Conservation (phyloP, 331 rosid genomes). For the Arachis monticola region DNA sequence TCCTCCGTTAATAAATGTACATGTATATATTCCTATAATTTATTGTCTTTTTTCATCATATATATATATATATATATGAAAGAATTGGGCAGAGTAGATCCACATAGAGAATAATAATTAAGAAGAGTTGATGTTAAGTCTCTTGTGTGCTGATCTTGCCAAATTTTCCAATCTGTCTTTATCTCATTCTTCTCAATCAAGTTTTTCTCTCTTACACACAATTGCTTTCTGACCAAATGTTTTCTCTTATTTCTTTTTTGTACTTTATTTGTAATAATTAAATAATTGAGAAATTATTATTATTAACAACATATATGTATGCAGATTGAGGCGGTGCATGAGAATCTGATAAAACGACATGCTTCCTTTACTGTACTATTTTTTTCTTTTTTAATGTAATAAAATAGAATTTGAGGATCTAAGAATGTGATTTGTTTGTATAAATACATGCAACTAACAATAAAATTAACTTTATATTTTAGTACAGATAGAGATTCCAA, state of each 20-base stretch:
- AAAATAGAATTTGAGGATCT: conserved; percentile 24
- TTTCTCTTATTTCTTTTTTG: conserved; percentile 15
- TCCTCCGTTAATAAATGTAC: no score
- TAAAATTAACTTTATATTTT: neutral
- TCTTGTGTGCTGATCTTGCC: conserved; percentile 24
- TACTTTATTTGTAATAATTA: neutral
- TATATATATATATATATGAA: neutral
- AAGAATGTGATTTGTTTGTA: conserved; percentile 20
- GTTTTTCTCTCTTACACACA: conserved; percentile 14
- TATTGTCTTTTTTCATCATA: no score
- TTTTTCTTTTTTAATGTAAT: neutral
- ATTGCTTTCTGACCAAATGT: neutral
- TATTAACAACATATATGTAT: conserved; percentile 5
- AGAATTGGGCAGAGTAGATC: conserved; percentile 45
- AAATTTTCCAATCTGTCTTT: conserved; percentile 45
- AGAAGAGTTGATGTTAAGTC: conserved; percentile 43
- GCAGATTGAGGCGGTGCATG: conserved; percentile 29
- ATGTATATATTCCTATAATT: no score
- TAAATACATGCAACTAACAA: neutral
- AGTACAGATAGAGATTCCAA: neutral
- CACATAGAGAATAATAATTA: conserved; percentile 32
- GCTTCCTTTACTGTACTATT: neutral
- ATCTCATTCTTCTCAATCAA: conserved; percentile 37
- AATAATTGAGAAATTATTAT: neutral
- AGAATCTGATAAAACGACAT: conserved; percentile 8